Percentiles rank a stretch among this genome's conserved stretches.
These are phyloP conservation scores for Blastomyces parvus DNA, from an alignment of 2,329 filamentous ascomycete species.

Conservation along the genomic window DNA sequence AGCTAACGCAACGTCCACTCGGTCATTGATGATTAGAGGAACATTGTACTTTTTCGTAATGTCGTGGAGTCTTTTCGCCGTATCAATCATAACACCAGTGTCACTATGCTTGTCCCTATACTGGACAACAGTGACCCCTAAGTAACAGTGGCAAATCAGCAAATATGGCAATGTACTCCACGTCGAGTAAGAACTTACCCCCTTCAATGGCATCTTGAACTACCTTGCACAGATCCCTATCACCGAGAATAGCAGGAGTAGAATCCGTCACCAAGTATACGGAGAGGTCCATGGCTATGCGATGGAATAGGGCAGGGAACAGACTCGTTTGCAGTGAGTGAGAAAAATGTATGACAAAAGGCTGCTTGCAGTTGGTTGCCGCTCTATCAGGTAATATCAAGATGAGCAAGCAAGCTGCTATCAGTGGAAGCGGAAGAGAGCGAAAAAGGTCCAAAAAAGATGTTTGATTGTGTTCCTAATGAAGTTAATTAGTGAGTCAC, in stretches of 20 bases:
- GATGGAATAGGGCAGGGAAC: background rate
- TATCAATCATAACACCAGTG: slow-evolving; percentile 60
- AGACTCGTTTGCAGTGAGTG: background rate
- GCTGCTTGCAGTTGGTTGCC: background rate
- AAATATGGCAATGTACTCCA: background rate
- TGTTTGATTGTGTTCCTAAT: background rate
- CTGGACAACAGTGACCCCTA: slow-evolving; percentile 71
- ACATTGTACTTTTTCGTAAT: slow-evolving; percentile 59
- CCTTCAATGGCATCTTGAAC: slow-evolving; percentile 68
- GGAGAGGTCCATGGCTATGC: slow-evolving; percentile 56
- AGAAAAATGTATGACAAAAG: background rate
- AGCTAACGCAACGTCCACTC: slow-evolving; percentile 78
- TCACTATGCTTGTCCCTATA: slow-evolving; percentile 81
- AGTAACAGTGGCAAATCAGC: background rate
- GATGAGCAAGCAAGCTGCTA: background rate
- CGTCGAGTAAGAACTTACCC: slow-evolving; percentile 38
- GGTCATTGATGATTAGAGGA: slow-evolving; percentile 86
- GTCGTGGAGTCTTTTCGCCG: slow-evolving; percentile 59
- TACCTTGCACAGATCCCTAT: slow-evolving; percentile 58
- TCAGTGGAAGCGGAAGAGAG: background rate
- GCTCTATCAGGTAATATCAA: background rate
- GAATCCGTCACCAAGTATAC: slow-evolving; percentile 91
- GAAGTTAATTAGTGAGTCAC: background rate
- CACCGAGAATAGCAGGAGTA: slow-evolving; percentile 70
- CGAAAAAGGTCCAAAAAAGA: background rate